Conservation (phyloP, 306 rosid genomes). For the Vicia villosa region DNA sequence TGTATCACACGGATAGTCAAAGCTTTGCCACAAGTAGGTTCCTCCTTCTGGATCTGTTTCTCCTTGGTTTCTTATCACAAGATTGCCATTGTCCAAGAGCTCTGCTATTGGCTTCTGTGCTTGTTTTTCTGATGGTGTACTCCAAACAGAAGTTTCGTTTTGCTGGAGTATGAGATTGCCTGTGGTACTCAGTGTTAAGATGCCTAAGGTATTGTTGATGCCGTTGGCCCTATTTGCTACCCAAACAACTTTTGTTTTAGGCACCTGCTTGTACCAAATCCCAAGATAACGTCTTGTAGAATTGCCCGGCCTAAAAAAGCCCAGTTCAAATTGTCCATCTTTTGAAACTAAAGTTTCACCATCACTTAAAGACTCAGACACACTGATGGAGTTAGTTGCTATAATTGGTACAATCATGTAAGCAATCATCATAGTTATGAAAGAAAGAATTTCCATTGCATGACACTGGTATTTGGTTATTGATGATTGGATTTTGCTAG, state of each 20-base stretch:
- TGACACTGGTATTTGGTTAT: neutral
- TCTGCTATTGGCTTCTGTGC: conserved; percentile 20
- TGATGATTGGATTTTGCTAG: neutral
- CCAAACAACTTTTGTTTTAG: conserved; percentile 29
- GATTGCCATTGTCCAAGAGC: conserved; percentile 39
- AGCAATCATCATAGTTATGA: neutral
- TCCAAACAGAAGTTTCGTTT: conserved; percentile 15
- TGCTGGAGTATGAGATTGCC: conserved; percentile 30
- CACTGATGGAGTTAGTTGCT: conserved; percentile 7
- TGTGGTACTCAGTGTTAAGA: neutral
- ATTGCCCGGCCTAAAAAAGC: conserved; percentile 39
- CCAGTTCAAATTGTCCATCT: conserved; percentile 31
- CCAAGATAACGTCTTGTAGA: conserved; percentile 31
- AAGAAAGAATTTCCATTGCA: conserved; percentile 6
- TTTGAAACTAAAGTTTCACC: conserved; percentile 36
- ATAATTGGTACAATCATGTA: neutral
- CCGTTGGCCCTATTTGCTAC: conserved; percentile 31
- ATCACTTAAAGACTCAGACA: neutral
- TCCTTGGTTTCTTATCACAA: conserved; percentile 41
- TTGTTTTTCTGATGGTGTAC: neutral
- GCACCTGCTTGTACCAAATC: conserved; percentile 34
- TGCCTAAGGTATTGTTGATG: conserved; percentile 23
- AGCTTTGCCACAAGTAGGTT: conserved; percentile 41
- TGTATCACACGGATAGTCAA: conserved; percentile 34
- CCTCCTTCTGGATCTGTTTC: neutral